Conservation (phyloP, 2,329 filamentous ascomycete genomes). For the Trichoderma aggressivum region DNA sequence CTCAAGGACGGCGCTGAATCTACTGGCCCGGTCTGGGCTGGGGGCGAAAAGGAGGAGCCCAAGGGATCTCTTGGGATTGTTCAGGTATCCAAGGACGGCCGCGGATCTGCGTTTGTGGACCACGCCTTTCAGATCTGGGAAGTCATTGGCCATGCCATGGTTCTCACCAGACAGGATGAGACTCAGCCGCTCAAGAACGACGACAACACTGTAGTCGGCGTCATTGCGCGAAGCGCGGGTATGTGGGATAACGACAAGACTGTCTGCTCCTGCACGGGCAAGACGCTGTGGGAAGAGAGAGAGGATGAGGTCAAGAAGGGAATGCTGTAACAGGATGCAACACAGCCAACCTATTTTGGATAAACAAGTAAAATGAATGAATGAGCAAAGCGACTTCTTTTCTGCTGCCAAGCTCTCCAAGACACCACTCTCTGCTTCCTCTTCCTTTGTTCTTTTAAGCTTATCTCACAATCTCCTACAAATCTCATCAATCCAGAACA, state of each 20-base stretch:
- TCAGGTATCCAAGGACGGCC: conserved; percentile 69
- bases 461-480: not conserved
- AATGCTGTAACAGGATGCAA: conserved; percentile 63
- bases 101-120: conserved; percentile 77
- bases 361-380: conserved; percentile 2
- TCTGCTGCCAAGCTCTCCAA: not conserved
- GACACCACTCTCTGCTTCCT: not conserved
- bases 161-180: conserved; percentile 67
- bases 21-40: conserved; percentile 79
- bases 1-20: conserved; percentile 80
- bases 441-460: conserved; percentile 1
- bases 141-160: conserved; percentile 88
- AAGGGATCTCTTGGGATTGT: conserved; percentile 66
- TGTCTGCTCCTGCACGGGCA: conserved; percentile 94
- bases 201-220: conserved; percentile 80
- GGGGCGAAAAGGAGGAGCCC: conserved; percentile 39
- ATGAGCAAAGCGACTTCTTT: not conserved
- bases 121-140: conserved; percentile 88
- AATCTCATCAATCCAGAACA: conserved; percentile 1
- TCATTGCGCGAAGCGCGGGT: conserved; percentile 93
- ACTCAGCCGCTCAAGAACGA: conserved; percentile 63
- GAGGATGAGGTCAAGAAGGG: conserved; percentile 84
- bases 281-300: conserved; percentile 97
- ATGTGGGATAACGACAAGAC: conserved; percentile 99
- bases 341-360: not conserved